phyloP scores from a whole-genome alignment of 2,329 filamentous ascomycete genomes.

The Amesomyces nigricolor region DNA sequence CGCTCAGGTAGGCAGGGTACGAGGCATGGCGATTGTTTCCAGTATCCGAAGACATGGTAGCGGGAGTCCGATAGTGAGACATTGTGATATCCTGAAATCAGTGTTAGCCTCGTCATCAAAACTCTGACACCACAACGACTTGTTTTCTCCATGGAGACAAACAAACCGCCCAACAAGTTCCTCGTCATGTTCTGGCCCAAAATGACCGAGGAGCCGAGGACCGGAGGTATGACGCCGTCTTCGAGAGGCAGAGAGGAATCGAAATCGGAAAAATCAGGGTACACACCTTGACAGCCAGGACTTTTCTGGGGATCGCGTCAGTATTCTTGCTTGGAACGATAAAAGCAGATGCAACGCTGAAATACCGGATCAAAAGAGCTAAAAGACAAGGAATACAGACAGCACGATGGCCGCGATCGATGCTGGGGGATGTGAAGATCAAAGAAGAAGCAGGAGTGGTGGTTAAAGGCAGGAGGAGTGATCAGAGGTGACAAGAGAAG shows the following conservation, averaged over 20 bases:
- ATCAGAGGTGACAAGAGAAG: neutral
- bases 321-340: neutral
- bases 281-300: constrained; percentile 9
- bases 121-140: neutral
- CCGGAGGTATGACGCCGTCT: neutral
- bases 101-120: constrained; percentile 6
- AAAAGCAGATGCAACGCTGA: neutral
- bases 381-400: neutral
- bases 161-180: neutral
- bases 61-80: constrained; percentile 25
- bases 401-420: neutral
- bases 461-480: neutral
- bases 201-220: neutral
- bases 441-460: neutral
- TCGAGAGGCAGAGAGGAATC: neutral
- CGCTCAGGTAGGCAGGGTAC: constrained; percentile 24
- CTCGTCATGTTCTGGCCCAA: neutral
- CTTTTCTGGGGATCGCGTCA: neutral
- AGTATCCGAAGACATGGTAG: constrained; percentile 25
- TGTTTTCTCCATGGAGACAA: neutral
- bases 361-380: neutral
- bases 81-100: constrained; percentile 11
- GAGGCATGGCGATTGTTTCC: constrained; percentile 23
- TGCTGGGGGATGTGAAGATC: neutral
- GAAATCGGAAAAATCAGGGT: neutral